Evolutionary conservation across 2,329 filamentous ascomycete genomes (phyloP).

Genomic region (Fusarium papillatum): DNA sequence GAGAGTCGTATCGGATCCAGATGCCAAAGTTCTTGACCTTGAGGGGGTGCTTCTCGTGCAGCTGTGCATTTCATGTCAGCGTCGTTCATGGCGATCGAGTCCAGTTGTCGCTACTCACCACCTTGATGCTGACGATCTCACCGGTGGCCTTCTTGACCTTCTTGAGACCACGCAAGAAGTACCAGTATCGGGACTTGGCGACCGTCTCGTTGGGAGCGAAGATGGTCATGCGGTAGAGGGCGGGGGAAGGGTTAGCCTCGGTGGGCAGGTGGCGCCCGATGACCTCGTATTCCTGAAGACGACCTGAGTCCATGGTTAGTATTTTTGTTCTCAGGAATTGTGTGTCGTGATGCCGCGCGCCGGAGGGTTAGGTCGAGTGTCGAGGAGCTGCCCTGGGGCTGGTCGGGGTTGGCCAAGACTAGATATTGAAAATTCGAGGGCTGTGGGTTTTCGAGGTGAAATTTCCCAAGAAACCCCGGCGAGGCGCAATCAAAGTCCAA

Average conservation of each 20-base stretch:
- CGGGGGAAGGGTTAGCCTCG: conserved; percentile 96
- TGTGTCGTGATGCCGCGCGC: conserved; percentile 29
- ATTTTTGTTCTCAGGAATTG: conserved; percentile 14
- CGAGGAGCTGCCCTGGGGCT: conserved; percentile 8
- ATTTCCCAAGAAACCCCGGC: neutral
- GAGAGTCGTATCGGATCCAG: conserved; percentile 99
- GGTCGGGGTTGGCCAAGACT: conserved; percentile 5
- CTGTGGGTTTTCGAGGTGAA: conserved; percentile 5
- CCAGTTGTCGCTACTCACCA: conserved; percentile 71
- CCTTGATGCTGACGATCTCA: conserved; percentile 98
- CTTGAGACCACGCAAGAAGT: conserved; percentile 98
- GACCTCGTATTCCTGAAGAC: conserved; percentile 99
- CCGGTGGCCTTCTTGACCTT: conserved; percentile 99
- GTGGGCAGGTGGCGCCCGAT: conserved; percentile 99
- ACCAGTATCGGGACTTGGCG: conserved; percentile 99
- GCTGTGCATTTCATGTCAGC: conserved; percentile 65
- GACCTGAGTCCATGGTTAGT: conserved; percentile 75
- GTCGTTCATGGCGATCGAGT: neutral
- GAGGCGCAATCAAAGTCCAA: neutral
- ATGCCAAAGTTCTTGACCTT: conserved; percentile 99
- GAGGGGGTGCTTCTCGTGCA: conserved; percentile 98
- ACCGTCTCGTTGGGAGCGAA: conserved; percentile 98
- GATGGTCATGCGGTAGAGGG: conserved; percentile 99
- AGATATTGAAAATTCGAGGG: conserved; percentile 26
- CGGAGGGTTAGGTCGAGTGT: conserved; percentile 12